These are phyloP conservation scores for Solanum sitiens DNA, from an alignment of 257 asterid genomes.

Conservation along the genomic window DNA sequence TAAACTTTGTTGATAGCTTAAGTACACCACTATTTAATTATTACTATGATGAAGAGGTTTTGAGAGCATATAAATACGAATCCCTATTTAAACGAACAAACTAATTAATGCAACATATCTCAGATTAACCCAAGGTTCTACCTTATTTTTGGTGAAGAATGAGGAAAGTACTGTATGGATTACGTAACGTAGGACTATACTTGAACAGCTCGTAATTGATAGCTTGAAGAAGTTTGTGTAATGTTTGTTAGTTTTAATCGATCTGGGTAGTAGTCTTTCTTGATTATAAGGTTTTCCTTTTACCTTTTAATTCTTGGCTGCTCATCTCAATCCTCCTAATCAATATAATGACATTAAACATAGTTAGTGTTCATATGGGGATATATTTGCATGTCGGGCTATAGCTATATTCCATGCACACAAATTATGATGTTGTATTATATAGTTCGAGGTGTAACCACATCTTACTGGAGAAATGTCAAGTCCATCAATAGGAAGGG, in stretches of 20 bases:
- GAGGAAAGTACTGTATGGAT: neutral
- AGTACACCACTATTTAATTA: neutral
- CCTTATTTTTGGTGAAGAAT: neutral
- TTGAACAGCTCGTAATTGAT: neutral
- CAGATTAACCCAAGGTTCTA: neutral
- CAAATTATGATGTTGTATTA: neutral
- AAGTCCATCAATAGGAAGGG: neutral
- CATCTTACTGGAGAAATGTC: neutral
- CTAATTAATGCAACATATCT: neutral
- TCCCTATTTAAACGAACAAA: neutral
- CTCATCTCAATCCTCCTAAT: neutral
- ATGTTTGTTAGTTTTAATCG: neutral
- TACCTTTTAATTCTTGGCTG: neutral
- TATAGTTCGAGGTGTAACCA: neutral
- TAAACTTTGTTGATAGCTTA: neutral
- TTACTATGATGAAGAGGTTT: neutral
- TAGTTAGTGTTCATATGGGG: no score
- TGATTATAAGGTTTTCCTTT: neutral
- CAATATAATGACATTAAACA: no score
- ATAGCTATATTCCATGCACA: neutral
- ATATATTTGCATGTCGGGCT: neutral
- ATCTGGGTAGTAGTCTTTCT: neutral
- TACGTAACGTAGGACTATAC: neutral
- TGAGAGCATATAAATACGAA: neutral
- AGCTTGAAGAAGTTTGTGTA: neutral